Conservation (phyloP, 2,329 filamentous ascomycete genomes). For the Exophiala bonariae region DNA sequence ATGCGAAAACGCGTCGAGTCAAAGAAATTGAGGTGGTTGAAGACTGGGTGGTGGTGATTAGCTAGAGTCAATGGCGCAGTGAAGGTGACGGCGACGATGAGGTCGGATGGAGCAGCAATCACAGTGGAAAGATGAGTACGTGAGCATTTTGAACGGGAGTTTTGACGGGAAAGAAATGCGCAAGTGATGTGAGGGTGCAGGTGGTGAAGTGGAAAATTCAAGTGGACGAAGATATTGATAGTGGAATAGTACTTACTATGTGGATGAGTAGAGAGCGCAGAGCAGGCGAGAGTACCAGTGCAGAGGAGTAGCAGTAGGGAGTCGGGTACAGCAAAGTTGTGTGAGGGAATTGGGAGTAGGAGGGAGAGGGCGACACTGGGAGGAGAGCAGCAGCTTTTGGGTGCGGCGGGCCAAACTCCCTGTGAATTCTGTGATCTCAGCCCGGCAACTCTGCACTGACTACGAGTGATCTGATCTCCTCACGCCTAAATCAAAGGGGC, state of each 20-base stretch:
- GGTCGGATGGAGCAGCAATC: constrained; percentile 21
- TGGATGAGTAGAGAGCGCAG: constrained; percentile 6
- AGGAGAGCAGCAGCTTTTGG: constrained; percentile 1
- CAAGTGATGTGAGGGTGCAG: constrained; percentile 14
- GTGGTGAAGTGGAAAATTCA: constrained; percentile 17
- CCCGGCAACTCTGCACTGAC: not conserved
- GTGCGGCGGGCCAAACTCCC: constrained; percentile 4
- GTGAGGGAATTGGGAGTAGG: not conserved
- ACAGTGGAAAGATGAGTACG: constrained; percentile 18
- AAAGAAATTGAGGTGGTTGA: constrained; percentile 5
- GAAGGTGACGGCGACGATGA: constrained; percentile 27
- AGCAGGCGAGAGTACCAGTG: constrained; percentile 9
- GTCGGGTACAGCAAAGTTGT: constrained; percentile 3
- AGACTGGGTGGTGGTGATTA: constrained; percentile 38
- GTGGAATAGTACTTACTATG: constrained; percentile 21
- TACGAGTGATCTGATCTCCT: constrained; percentile 1
- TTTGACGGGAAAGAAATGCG: constrained; percentile 18
- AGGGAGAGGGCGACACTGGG: not conserved
- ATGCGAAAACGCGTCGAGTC: constrained; percentile 20
- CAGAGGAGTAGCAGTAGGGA: constrained; percentile 10
- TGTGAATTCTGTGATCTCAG: not conserved
- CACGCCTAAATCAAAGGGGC: not conserved
- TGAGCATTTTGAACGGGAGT: constrained; percentile 26
- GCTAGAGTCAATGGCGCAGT: constrained; percentile 25
- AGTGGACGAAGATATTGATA: constrained; percentile 12